Evolutionary conservation across 148 eudicot species (phyloP).

Genomic region (Chenopodium album): DNA sequence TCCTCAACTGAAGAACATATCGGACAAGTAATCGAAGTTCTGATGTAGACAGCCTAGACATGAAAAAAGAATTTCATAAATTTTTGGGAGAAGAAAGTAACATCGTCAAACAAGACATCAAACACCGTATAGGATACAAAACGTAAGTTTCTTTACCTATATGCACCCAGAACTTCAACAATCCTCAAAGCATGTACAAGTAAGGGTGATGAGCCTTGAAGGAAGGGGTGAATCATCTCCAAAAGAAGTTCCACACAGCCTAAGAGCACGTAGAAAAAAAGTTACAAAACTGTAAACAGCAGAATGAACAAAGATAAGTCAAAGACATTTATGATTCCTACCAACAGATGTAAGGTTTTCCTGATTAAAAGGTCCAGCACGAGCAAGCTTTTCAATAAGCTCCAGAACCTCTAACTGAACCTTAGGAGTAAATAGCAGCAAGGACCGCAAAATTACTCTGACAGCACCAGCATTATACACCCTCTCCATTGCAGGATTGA

Average conservation of each 20-base stretch:
- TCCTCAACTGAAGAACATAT: conserved; percentile 80
- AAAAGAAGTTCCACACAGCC: conserved; percentile 97
- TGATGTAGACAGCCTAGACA: conserved; percentile 67
- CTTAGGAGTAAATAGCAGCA: conserved; percentile 97
- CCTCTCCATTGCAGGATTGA: conserved; percentile 66
- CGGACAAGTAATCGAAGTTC: conserved; percentile 83
- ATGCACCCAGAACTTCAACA: conserved; percentile 92
- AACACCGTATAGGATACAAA: conserved; percentile 11
- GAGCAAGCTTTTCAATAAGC: conserved; percentile 84
- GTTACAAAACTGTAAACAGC: conserved; percentile 13
- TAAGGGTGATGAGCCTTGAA: conserved; percentile 76
- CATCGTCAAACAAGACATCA: conserved; percentile 3
- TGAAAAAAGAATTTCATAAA: background rate
- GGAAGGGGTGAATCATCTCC: conserved; percentile 84
- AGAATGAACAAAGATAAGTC: conserved; percentile 12
- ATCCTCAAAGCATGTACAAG: conserved; percentile 77
- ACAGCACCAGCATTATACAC: conserved; percentile 91
- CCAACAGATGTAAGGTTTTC: conserved; percentile 96
- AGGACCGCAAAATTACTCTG: conserved; percentile 73
- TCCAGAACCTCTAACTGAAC: conserved; percentile 84
- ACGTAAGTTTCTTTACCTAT: conserved; percentile 51
- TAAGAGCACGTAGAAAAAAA: conserved; percentile 31
- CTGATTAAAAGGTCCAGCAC: conserved; percentile 85
- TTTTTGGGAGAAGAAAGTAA: conserved; percentile 3
- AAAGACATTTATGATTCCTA: conserved; percentile 32